Base-by-base conservation (phyloP, 176 grass and related monocot species). In the Cenchrus purpureus region DNA sequence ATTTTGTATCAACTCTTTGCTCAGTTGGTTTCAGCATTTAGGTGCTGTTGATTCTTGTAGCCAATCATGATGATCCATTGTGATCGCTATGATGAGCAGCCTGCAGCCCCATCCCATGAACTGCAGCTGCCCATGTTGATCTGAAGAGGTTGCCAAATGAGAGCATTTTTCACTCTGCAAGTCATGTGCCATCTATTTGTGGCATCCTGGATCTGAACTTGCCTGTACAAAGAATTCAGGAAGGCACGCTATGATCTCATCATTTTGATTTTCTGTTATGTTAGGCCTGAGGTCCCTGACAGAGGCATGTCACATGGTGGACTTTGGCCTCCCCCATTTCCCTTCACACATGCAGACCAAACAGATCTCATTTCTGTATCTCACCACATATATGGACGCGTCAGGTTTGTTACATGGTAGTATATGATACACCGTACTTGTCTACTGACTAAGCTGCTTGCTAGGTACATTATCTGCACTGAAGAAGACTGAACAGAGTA, bases 241-340 rank as follows among this genome's bases (percentile, higher is more conserved):
- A 61, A 82, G 50, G 42, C 63, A 80, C 54, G 43, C 75, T 66
- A 72, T 63, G 71, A 67, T 84, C 56, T 76, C 80, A 82, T 73
- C 57, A 73, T 78, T 67, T 87, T 52, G 68, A 51, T 64, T 73
- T 87, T 69, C 85, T 61, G 89, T 83, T 79, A 83, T 54, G 84
- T 75, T 83, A 68, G 80, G 74, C 68, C 68, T 79, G 59, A 81
- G 75, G 86, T 61, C 34, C 37, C 54, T 76, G 64, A 43, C 66
- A 72, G 2, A 43, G 14, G 5, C 64, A 55, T 71, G 58, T 62
- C 53, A 51, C 70, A 68, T 88, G 42, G 86, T 88, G 73, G 74
- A 22, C 81, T 78, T 31, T 15, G 3, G 46, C 46, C 70, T 73
- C 22, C 57, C 66, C 62, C 20, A 0, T 76, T 68, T 67, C 73